phyloP scores from a whole-genome alignment of 176 grass and related monocot genomes.

The Carex parvula region DNA sequence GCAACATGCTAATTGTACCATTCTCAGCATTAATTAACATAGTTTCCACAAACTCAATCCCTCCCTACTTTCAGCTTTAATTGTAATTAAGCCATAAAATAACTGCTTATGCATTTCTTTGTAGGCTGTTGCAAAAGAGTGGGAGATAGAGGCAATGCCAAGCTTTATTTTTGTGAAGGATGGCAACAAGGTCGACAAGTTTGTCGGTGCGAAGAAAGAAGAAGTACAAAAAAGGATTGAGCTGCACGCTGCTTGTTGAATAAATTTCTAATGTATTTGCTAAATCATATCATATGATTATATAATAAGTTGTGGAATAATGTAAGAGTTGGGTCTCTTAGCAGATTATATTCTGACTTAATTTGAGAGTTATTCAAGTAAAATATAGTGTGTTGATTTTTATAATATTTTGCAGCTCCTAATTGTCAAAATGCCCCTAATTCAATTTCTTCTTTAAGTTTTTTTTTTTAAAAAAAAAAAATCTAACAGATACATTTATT shows the following conservation, averaged over 20 bases:
- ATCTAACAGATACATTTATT: background rate
- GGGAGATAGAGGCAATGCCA: slow-evolving; percentile 52
- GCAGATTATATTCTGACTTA: background rate
- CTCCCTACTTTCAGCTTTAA: too few species aligned
- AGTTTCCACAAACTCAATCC: too few species aligned
- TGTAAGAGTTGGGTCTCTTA: background rate
- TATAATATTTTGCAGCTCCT: too few species aligned
- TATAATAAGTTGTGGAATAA: background rate
- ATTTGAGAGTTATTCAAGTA: background rate
- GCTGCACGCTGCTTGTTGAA: background rate
- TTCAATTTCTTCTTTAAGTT: background rate
- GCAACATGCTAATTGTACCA: too few species aligned
- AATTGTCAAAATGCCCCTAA: background rate
- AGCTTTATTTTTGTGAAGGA: slow-evolving; percentile 53
- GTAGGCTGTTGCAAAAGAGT: slow-evolving; percentile 36
- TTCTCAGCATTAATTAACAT: too few species aligned
- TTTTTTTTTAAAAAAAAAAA: too few species aligned
- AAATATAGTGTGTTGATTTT: background rate
- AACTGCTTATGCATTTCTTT: background rate
- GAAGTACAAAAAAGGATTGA: slow-evolving; percentile 28
- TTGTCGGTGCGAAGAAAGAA: slow-evolving; percentile 49
- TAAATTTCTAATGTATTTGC: background rate
- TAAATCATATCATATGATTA: background rate
- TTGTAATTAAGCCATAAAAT: background rate
- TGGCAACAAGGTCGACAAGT: slow-evolving; percentile 11